These are phyloP conservation scores for Tribonema minus DNA, from an alignment of 108 stramenopile species.

Conservation along the genomic window DNA sequence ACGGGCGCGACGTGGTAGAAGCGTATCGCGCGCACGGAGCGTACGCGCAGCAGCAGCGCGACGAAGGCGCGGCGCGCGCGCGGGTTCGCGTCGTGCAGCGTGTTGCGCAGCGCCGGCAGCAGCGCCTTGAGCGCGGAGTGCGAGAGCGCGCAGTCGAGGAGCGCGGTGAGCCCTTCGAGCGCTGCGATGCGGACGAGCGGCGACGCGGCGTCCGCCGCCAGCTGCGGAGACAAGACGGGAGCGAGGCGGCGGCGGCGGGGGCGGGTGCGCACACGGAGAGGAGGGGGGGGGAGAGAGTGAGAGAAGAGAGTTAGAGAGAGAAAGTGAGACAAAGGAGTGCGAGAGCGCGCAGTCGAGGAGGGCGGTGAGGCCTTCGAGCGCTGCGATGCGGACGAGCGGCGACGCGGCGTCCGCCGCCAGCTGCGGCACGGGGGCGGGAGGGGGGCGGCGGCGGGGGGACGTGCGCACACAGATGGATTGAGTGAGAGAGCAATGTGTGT, in stretches of 20 bases:
- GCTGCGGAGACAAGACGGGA: conserved; percentile 69
- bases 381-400: conserved; percentile 71
- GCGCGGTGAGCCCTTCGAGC: conserved; percentile 62
- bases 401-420: conserved; percentile 79
- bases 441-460: too few species aligned
- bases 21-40: conserved; percentile 69
- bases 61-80: conserved; percentile 77
- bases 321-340: too few species aligned
- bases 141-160: conserved; percentile 71
- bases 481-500: too few species aligned
- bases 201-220: conserved; percentile 77
- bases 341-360: conserved; percentile 72
- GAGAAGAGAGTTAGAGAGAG: too few species aligned
- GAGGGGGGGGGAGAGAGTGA: too few species aligned
- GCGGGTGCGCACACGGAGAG: too few species aligned
- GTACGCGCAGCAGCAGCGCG: conserved; percentile 71
- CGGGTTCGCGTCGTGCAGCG: conserved; percentile 84
- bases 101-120: conserved; percentile 62
- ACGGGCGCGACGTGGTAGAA: conserved; percentile 89
- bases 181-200: conserved; percentile 73
- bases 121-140: conserved; percentile 77
- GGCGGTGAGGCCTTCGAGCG: conserved; percentile 65
- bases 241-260: too few species aligned
- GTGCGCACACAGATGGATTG: too few species aligned
- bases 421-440: too few species aligned